phyloP scores from a whole-genome alignment of 2,329 filamentous ascomycete species.

The Cercospora zeae-maydis region DNA sequence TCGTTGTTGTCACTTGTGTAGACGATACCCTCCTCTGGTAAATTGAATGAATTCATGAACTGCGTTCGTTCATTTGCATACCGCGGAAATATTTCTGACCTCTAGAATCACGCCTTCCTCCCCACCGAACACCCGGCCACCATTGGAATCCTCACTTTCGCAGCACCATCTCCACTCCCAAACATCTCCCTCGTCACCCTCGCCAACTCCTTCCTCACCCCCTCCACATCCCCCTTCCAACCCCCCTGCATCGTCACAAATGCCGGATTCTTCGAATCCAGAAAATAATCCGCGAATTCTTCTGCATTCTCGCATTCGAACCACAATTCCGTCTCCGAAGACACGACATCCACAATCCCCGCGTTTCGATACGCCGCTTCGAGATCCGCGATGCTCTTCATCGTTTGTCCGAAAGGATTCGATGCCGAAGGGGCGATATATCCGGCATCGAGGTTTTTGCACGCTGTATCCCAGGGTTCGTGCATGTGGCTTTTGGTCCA shows the following conservation, averaged over 20 bases:
- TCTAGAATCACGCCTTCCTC: not conserved
- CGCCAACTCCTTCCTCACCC: conserved; percentile 11
- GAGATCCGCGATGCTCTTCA: conserved; percentile 4
- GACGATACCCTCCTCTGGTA: not conserved
- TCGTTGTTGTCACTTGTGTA: not conserved
- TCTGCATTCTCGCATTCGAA: conserved; percentile 12
- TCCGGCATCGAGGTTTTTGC: conserved; percentile 7
- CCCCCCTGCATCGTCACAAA: conserved; percentile 8
- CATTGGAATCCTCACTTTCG: conserved; percentile 5
- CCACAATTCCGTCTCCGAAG: conserved; percentile 1
- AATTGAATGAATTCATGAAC: not conserved
- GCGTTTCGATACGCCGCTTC: conserved; percentile 7
- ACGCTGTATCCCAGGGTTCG: conserved; percentile 10
- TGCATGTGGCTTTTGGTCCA: not conserved
- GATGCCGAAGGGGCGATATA: not conserved
- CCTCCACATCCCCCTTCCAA: conserved; percentile 11
- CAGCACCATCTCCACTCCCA: not conserved
- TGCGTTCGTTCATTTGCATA: not conserved
- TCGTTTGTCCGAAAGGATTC: not conserved
- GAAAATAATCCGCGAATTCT: conserved; percentile 14
- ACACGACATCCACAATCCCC: conserved; percentile 9
- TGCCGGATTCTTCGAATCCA: conserved; percentile 9
- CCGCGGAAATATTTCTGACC: not conserved
- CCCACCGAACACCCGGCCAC: conserved; percentile 4
- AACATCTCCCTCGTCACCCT: conserved; percentile 12